Base-by-base conservation (phyloP, 2,329 filamentous ascomycete genomes). In the Fusarium falciforme region DNA sequence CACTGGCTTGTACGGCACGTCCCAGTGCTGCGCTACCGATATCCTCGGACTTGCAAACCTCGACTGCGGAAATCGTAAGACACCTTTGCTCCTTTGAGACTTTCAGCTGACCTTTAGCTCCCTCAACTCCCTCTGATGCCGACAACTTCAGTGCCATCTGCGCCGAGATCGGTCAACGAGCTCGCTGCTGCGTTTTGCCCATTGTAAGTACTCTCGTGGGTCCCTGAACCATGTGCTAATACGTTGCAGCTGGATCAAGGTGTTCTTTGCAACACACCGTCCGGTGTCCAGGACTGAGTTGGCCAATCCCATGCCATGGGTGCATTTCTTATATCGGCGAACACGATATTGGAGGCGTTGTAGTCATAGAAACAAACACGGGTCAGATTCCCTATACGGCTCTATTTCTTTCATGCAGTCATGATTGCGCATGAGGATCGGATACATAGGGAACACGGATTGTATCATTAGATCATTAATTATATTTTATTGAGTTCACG, bases 1-100 rank as follows among this genome's bases (percentile, higher is more conserved):
- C 77, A 80, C 80, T 33, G 82, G 82, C 20, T 81, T 87, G 22
- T 86, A 86, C 75, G 79, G 77, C 73, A 83, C 75, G 35, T 77
- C 87, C 5, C 85, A 88, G 73, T 92, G 90, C 85, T 92, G 90
- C 79, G 87, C 89, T 16, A 90, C 89, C 27, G 88, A 92, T 73
- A 85, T 92, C 36, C 86, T 92, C 42, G 86, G 88, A 68, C 71
- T 91, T 67, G 88, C 86, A 4, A 83, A 89, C 79, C 83, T 91
- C 27, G 83, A 92, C 83, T 92, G 90, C 80, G 81, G 77, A 20
- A 79, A 82, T 67, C 89, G 89, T 90, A 83, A 75, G 88, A 5
- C 2, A 1, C 11, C 25, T 52, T 4, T 5, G 16, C 5, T 3
- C 2, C 11, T 4, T 10, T 9, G 0, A 5, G 3, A 14, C 1